Conservation (phyloP, 352 stramenopile genomes). For the Pelagophyceae sp. region DNA sequence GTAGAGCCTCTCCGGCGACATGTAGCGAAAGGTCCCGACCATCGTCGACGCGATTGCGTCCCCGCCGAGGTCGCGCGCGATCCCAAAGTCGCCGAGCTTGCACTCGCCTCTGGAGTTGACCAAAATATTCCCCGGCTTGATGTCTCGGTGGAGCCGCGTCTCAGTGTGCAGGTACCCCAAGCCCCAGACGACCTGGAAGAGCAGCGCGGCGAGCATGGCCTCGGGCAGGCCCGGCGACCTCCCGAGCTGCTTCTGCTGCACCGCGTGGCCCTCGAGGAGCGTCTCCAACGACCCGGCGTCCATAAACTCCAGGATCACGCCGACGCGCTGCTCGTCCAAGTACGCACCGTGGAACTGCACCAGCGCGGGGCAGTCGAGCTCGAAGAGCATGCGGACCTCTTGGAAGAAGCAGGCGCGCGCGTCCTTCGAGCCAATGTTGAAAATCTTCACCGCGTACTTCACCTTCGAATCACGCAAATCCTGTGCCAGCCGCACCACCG, state of each 20-base stretch:
- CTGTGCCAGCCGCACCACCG: not conserved
- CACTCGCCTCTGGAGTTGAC: slow-evolving; percentile 67
- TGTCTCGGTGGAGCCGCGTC: slow-evolving; percentile 83
- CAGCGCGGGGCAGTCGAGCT: slow-evolving; percentile 48
- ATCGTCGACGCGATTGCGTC: slow-evolving; percentile 71
- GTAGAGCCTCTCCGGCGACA: slow-evolving; percentile 63
- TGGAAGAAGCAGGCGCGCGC: slow-evolving; percentile 72
- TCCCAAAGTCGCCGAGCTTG: slow-evolving; percentile 95
- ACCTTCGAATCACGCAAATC: not conserved
- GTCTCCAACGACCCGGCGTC: slow-evolving; percentile 73
- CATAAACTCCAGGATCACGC: slow-evolving; percentile 83
- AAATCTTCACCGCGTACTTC: slow-evolving; percentile 38
- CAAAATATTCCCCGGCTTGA: slow-evolving; percentile 92
- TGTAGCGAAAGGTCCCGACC: slow-evolving; percentile 66
- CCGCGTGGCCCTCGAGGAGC: slow-evolving; percentile 64
- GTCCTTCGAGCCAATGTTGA: slow-evolving; percentile 33
- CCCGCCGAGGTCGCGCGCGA: slow-evolving; percentile 45
- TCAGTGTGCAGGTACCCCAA: slow-evolving; percentile 85
- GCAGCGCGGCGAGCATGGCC: slow-evolving; percentile 68
- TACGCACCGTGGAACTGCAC: slow-evolving; percentile 77
- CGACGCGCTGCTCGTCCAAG: slow-evolving; percentile 59
- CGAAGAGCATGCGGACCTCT: slow-evolving; percentile 73
- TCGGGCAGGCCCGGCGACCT: slow-evolving; percentile 58
- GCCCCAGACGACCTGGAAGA: slow-evolving; percentile 84
- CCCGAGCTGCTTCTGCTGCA: slow-evolving; percentile 26